Conservation (phyloP, 2,329 filamentous ascomycete species). For the Fusarium buxicola region DNA sequence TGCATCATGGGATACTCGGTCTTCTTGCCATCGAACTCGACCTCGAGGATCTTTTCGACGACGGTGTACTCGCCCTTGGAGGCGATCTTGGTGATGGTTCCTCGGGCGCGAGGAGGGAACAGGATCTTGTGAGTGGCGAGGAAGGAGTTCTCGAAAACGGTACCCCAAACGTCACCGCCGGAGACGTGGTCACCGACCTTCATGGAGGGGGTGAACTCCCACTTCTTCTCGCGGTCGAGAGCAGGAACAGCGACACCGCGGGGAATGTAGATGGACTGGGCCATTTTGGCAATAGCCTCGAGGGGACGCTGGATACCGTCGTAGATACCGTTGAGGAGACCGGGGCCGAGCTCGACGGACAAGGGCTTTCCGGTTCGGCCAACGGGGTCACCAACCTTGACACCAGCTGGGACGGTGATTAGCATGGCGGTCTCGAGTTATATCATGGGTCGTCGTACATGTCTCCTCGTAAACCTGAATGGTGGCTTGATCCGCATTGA, state of each 20-base stretch:
- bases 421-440: conserved; percentile 19
- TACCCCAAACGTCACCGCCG: conserved; percentile 95
- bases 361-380: conserved; percentile 91
- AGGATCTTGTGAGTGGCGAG: conserved; percentile 94
- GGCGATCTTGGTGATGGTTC: conserved; percentile 91
- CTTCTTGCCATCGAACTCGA: conserved; percentile 98
- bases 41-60: conserved; percentile 90
- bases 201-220: conserved; percentile 91
- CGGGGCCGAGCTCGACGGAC: conserved; percentile 96
- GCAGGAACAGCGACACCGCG: conserved; percentile 90
- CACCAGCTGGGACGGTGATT: conserved; percentile 74
- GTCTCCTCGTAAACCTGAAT: conserved; percentile 99
- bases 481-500: conserved; percentile 93
- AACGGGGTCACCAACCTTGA: conserved; percentile 96
- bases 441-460: conserved; percentile 64
- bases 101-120: conserved; percentile 87
- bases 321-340: conserved; percentile 98
- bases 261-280: conserved; percentile 96
- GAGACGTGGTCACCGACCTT: conserved; percentile 98
- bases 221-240: conserved; percentile 91
- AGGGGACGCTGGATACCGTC: conserved; percentile 98
- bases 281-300: conserved; percentile 80
- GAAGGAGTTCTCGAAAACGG: conserved; percentile 95
- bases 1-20: conserved; percentile 98
- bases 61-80: conserved; percentile 94